These are phyloP conservation scores for Dictyostelium purpureum DNA, from an alignment of 78 protist genomes.

Conservation along the genomic window DNA sequence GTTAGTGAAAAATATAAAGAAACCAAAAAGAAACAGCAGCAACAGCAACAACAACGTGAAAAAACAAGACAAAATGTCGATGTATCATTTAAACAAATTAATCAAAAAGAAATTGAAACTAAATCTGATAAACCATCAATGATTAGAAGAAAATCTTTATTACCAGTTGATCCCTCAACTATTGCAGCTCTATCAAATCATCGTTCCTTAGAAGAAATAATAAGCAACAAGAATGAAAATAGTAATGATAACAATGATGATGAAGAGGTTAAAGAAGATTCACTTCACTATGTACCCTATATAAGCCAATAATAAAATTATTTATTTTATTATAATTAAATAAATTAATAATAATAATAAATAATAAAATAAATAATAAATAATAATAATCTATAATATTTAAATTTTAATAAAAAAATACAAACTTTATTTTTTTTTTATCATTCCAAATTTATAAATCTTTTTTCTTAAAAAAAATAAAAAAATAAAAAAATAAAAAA, in stretches of 20 bases:
- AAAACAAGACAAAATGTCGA: not conserved
- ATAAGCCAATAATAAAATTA: not conserved
- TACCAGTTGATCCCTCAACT: constrained; percentile 78
- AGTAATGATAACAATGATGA: not conserved
- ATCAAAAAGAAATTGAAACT: not conserved
- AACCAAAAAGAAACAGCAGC: constrained; percentile 18
- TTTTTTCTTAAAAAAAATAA: not conserved
- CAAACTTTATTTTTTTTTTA: not conserved
- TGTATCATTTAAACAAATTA: not conserved
- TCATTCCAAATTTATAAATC: no score
- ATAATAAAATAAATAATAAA: not conserved
- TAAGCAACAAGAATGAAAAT: not conserved
- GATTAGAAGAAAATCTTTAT: constrained; percentile 76
- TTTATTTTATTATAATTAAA: no score
- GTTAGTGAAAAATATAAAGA: constrained; percentile 33
- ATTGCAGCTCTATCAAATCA: constrained; percentile 69
- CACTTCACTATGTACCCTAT: constrained; percentile 1
- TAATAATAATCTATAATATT: not conserved
- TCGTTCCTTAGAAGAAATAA: constrained; percentile 60
- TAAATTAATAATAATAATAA: not conserved
- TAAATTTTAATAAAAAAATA: not conserved
- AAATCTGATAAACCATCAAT: constrained; percentile 35
- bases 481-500: not conserved
- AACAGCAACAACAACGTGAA: not conserved
- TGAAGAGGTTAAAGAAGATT: constrained; percentile 14